Base-by-base conservation (phyloP, 1,284 basidiomycete genomes). In the Dichomitus squalens region DNA sequence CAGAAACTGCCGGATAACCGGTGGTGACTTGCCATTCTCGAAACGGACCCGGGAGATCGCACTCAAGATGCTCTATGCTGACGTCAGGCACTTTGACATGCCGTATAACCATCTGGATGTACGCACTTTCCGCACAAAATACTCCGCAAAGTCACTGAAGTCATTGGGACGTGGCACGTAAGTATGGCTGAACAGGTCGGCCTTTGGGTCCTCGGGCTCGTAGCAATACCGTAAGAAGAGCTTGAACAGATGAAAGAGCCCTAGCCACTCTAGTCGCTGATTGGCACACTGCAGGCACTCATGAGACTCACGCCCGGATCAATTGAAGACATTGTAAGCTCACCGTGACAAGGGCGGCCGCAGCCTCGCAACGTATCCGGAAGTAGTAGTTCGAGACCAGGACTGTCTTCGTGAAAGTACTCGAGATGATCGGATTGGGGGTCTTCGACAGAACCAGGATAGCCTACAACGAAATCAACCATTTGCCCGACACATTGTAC, bases 341-440 rank as follows among this genome's bases (percentile, higher is more conserved):
- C 70, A 96, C 95, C 36, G 82, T 82, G 48, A 95, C 88, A 33
- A 99, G 81, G 1, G 94, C 93, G 41, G 88, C 75, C 4, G 93
- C 94, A 1, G 97, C 97, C 74, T 98, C 97, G 73, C 93, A 95
- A 9, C 97, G 90, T 53, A 99, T 92, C n/a, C 96, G 90, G 72
- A 92, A 97, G 74, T 93, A 98, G 75, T 99, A 99, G 71, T 98
- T 98, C 36, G 91, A 87, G 21, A 98, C 96, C 25, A 99, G 82
- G 4, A 97, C 90, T 0, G 95, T 95, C 74, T 95, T 94, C 25
- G 95, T 95, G 52, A 99, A 80, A 27, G 92, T 90, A 69, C 94
- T 96, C 31, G 95, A 95, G 20, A 97, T 90, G 63, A 98, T 93
- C 0, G 92, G 84, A 4, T 90, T 94, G 0, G 93, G 92, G 68